Conservation (phyloP, 257 asterid species). For the Misopates orontium region DNA sequence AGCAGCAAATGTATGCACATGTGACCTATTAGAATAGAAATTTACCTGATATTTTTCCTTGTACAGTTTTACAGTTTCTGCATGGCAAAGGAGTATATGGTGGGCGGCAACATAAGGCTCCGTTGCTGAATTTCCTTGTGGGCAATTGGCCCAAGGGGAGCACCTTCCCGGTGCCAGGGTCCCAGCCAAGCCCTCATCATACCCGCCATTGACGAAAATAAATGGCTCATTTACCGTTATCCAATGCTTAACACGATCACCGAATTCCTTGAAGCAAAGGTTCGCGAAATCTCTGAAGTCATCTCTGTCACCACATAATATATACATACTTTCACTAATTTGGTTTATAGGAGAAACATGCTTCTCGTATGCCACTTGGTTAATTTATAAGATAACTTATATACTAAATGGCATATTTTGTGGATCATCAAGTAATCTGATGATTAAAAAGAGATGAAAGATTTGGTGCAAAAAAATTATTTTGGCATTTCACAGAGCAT, state of each 20-base stretch:
- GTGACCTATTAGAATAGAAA: too few species aligned
- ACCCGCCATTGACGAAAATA: constrained; percentile 33
- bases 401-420: too few species aligned
- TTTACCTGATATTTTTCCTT: constrained; percentile 52
- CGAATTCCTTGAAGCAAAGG: constrained; percentile 56
- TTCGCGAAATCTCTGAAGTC: constrained; percentile 52
- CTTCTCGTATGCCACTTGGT: too few species aligned
- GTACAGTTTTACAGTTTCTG: constrained; percentile 42
- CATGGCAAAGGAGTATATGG: constrained; percentile 53
- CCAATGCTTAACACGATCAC: constrained; percentile 65
- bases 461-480: too few species aligned
- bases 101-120: constrained; percentile 71
- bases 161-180: constrained; percentile 54
- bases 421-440: too few species aligned
- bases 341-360: too few species aligned
- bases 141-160: constrained; percentile 44
- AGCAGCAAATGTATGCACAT: too few species aligned
- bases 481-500: too few species aligned
- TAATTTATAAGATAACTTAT: too few species aligned
- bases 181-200: constrained; percentile 43
- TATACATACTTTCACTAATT: too few species aligned
- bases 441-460: too few species aligned
- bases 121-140: constrained; percentile 45
- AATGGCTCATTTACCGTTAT: constrained; percentile 58
- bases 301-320: constrained; percentile 34